Percentiles rank a stretch among this genome's conserved stretches.
phyloP scores from a whole-genome alignment of 371 early-diverging fungal genomes.

The Apophysomyces sp. region DNA sequence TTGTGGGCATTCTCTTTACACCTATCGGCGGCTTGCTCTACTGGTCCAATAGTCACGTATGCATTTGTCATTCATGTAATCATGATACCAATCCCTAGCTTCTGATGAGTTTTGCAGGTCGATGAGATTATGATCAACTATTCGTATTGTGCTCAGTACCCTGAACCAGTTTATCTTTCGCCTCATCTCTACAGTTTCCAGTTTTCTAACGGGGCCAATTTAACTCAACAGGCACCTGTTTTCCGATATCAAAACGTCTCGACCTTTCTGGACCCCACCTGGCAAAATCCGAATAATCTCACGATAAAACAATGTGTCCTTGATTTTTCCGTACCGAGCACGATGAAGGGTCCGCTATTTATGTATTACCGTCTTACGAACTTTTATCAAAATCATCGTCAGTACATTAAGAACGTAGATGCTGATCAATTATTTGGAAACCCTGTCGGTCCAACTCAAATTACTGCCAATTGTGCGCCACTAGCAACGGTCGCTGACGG shows the following conservation, averaged over 20 bases:
- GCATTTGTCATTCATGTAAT: neutral
- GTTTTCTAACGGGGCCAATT: conserved; percentile 11
- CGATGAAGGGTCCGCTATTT: conserved; percentile 81
- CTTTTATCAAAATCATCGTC: conserved; percentile 98
- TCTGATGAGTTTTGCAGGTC: conserved; percentile 38
- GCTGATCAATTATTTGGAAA: conserved; percentile 80
- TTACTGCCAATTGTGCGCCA: conserved; percentile 55
- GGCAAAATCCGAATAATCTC: conserved; percentile 41
- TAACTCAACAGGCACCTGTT: conserved; percentile 24
- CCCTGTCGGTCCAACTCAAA: conserved; percentile 5
- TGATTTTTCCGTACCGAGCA: conserved; percentile 67
- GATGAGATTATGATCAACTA: conserved; percentile 90
- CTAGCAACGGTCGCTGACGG: conserved; percentile 35
- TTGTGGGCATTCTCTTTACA: conserved; percentile 89
- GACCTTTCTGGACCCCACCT: conserved; percentile 27
- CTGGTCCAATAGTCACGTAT: conserved; percentile 73
- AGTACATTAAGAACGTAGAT: conserved; percentile 92
- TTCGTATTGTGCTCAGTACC: conserved; percentile 70
- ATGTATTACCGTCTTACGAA: conserved; percentile 95
- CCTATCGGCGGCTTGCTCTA: conserved; percentile 86
- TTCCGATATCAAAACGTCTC: conserved; percentile 31
- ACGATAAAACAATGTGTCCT: conserved; percentile 68
- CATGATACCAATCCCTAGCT: too few species aligned
- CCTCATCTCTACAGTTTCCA: conserved; percentile 19
- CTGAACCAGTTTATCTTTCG: conserved; percentile 30